Base-by-base conservation (phyloP, 1,284 basidiomycete genomes). In the Rhodofomes roseus region DNA sequence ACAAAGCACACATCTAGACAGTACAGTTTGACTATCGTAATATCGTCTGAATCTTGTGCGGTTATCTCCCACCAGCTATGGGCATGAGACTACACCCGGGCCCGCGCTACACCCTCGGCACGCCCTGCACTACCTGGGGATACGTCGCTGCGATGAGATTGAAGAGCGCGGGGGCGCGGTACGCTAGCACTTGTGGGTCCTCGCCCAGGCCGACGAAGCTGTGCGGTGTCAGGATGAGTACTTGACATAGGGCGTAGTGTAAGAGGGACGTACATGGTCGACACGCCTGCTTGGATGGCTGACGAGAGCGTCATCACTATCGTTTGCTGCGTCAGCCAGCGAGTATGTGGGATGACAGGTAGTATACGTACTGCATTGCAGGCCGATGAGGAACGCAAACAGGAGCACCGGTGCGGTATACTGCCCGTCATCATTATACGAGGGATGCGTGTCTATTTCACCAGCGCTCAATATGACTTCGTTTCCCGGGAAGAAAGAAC, bases 181-280 rank as follows among this genome's bases (percentile, higher is more conserved):
- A 78, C 4, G 86, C 87, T 41, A 95, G 77, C 12, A 90, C 81
- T 65, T 90, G 84, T 1, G 90, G 91, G 69, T 93, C 89, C 73
- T 93, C 92, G 55, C 84, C 91, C 8, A 93, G 78, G 4, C 91
- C 91, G 34, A 94, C 92, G 68, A 93, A 95, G 60, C 87, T 89
- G 60, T 18, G 59, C 55, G 54, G 22, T 4, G n/a, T n/a, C n/a
- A n/a, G n/a, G n/a, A 44, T 63, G 53, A 55, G 61, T 34, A 46
- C 40, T 56, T 12, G 39, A 14, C 40, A 34, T 4, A 4, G 31
- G 27, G n/a, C 25, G n/a, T 18, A 12, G 29, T 31, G 20, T 25
- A 40, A 36, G 18, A 34, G 14, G 44, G 52, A n/a, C 51, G 27
- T 72, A 87, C 85, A 93, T 92, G 0, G 91, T 93, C 1, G 90